Percentiles rank a stretch among this genome's conserved stretches.
Conservation (phyloP, 371 early-diverging fungal species). For the Circinella minor region DNA sequence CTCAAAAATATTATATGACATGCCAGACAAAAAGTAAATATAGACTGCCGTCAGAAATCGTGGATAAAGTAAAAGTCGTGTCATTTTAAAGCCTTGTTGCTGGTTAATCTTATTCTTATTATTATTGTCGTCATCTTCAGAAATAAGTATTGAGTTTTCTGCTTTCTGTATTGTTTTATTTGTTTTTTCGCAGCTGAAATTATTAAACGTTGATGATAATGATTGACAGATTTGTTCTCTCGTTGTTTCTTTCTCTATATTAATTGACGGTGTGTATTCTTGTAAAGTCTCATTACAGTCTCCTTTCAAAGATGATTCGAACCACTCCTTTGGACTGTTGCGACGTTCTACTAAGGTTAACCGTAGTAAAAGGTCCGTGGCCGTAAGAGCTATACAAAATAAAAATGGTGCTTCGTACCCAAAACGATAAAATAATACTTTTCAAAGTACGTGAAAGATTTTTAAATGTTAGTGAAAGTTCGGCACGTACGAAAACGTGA, state of each 20-base stretch:
- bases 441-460: no score
- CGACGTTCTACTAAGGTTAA: slow-evolving; percentile 47
- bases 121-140: neutral
- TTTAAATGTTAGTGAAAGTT: no score
- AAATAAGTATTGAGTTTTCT: no score
- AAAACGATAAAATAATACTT: slow-evolving; percentile 53
- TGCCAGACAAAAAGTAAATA: slow-evolving; percentile 28
- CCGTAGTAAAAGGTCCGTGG: slow-evolving; percentile 48
- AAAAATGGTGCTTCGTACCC: slow-evolving; percentile 68
- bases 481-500: no score
- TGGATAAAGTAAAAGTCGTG: slow-evolving; percentile 21
- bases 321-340: slow-evolving; percentile 22
- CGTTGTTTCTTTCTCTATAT: neutral
- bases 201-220: no score
- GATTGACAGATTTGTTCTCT: neutral
- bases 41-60: slow-evolving; percentile 26
- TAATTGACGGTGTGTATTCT: neutral
- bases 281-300: neutral
- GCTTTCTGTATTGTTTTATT: no score
- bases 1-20: slow-evolving; percentile 30
- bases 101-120: no score
- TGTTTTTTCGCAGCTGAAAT: no score
- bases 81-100: slow-evolving; percentile 6
- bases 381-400: slow-evolving; percentile 61
- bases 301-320: neutral